These are phyloP conservation scores for Aeminium ludgeri DNA, from an alignment of 495 filamentous ascomycete genomes.

Conservation along the genomic window DNA sequence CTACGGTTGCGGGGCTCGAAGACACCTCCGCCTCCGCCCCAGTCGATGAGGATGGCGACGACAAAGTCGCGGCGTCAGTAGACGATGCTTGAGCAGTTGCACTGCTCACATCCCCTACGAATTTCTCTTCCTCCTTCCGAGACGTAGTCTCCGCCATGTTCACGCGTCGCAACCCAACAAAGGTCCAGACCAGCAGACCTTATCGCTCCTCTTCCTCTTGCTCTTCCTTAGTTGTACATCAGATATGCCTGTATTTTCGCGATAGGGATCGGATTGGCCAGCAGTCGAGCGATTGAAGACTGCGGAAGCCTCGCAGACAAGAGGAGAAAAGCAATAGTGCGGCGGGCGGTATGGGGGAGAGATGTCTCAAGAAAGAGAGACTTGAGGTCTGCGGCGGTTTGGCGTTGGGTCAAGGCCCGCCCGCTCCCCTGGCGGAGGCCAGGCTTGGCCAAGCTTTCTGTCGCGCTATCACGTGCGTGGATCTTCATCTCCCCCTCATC, in stretches of 20 bases:
- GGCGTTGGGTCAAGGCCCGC: neutral
- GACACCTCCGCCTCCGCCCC: too few species aligned
- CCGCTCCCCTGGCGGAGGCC: neutral
- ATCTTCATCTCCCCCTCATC: neutral
- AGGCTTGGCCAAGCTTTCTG: neutral
- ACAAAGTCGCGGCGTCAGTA: neutral
- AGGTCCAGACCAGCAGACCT: neutral
- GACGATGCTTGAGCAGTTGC: neutral
- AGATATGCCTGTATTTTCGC: neutral
- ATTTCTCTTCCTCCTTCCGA: neutral
- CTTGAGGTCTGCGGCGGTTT: neutral
- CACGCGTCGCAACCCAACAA: neutral
- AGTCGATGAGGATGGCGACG: neutral
- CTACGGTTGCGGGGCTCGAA: too few species aligned
- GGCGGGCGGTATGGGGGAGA: too few species aligned
- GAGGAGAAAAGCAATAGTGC: neutral
- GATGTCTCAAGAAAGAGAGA: neutral
- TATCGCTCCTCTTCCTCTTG: neutral
- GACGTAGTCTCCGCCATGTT: neutral
- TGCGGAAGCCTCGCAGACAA: neutral
- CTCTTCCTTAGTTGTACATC: neutral
- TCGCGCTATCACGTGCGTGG: conserved; percentile 1
- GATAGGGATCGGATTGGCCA: neutral
- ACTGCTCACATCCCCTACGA: neutral
- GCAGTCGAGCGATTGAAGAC: conserved; percentile 4